phyloP scores from a whole-genome alignment of 2,329 filamentous ascomycete species.

The Trematosphaeria pertusa region DNA sequence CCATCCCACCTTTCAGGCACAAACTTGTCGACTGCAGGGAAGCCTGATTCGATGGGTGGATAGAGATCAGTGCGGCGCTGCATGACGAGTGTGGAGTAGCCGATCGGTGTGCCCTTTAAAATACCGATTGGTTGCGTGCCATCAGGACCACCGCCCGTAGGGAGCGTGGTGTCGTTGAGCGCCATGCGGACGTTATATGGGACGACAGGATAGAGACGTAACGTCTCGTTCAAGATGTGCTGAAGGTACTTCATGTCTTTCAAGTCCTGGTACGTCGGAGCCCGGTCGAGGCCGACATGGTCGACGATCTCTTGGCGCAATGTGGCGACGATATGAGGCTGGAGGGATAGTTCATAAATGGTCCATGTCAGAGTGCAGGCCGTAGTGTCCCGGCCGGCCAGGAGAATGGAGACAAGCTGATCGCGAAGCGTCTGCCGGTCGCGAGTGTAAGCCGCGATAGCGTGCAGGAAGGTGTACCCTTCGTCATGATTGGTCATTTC shows the following conservation, averaged over 20 bases:
- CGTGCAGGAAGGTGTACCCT: slow-evolving; percentile 85
- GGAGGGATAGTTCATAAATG: slow-evolving; percentile 79
- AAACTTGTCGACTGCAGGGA: slow-evolving; percentile 52
- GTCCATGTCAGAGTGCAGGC: slow-evolving; percentile 81
- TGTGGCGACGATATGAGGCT: slow-evolving; percentile 71
- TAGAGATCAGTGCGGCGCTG: slow-evolving; percentile 59
- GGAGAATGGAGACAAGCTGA: slow-evolving; percentile 74
- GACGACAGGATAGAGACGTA: slow-evolving; percentile 58
- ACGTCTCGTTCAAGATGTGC: slow-evolving; percentile 44
- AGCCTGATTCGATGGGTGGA: slow-evolving; percentile 45
- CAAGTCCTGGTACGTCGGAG: slow-evolving; percentile 76
- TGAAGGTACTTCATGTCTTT: slow-evolving; percentile 82
- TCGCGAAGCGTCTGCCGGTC: slow-evolving; percentile 74
- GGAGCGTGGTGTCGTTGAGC: slow-evolving; percentile 56
- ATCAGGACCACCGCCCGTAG: slow-evolving; percentile 56
- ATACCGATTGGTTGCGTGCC: slow-evolving; percentile 55
- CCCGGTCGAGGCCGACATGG: slow-evolving; percentile 67
- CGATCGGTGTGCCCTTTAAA: slow-evolving; percentile 53
- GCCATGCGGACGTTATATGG: slow-evolving; percentile 59
- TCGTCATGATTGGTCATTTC: slow-evolving; percentile 74
- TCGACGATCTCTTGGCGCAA: slow-evolving; percentile 76
- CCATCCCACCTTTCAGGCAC: slow-evolving; percentile 58
- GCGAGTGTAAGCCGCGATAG: slow-evolving; percentile 80
- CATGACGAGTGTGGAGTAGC: slow-evolving; percentile 57
- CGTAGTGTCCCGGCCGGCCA: slow-evolving; percentile 89